Conservation (phyloP, 1,139 yeast species). For the Ogataea hybrid region DNA sequence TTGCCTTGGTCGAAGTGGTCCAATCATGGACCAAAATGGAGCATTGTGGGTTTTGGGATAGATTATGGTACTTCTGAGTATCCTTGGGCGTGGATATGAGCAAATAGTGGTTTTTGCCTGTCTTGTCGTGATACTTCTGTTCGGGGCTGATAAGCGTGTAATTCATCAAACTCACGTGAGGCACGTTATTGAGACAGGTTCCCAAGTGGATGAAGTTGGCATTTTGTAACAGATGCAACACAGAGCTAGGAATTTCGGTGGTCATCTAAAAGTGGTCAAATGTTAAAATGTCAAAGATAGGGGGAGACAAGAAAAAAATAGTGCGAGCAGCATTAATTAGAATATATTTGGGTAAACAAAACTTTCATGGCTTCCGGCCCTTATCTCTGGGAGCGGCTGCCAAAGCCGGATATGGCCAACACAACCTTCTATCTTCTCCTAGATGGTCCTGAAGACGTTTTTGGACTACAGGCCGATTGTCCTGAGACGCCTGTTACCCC, state of each 20-base stretch:
- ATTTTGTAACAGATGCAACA: constrained; percentile 49
- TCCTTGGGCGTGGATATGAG: constrained; percentile 67
- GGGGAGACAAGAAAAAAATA: too few species aligned
- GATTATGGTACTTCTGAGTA: constrained; percentile 71
- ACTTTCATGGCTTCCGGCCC: neutral
- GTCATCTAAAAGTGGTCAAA: neutral
- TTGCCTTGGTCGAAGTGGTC: constrained; percentile 37
- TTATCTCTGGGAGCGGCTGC: neutral
- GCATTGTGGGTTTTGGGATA: constrained; percentile 66
- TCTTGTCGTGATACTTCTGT: constrained; percentile 31
- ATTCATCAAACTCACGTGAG: constrained; percentile 89
- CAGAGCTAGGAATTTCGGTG: constrained; percentile 55
- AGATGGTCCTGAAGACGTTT: constrained; percentile 1
- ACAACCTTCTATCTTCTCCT: neutral
- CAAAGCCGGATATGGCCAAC: neutral
- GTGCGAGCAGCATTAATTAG: neutral
- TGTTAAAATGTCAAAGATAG: too few species aligned
- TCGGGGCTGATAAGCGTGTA: constrained; percentile 57
- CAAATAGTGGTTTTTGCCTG: constrained; percentile 20
- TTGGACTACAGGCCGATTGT: neutral
- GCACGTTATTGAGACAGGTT: constrained; percentile 61
- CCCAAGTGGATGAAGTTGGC: constrained; percentile 79
- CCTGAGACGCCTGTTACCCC: too few species aligned
- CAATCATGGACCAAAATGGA: constrained; percentile 85
- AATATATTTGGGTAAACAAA: neutral